A percentile compares a stretch with the other conserved stretches of the same genome.
Evolutionary conservation across 176 grass and related monocot genomes (phyloP).

Genomic region (Phoenix dactylifera): DNA sequence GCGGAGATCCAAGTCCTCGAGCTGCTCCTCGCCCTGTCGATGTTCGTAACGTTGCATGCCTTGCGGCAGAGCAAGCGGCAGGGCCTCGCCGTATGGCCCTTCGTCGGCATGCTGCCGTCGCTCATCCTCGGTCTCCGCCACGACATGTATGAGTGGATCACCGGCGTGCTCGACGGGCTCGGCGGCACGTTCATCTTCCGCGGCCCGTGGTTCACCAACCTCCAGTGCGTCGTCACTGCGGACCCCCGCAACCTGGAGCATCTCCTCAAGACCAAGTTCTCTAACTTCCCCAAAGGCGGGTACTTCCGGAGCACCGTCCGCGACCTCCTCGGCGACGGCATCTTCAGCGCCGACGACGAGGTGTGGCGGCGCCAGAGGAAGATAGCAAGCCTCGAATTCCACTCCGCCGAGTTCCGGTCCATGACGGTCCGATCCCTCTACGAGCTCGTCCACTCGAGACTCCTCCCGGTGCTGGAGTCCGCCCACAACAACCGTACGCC

Average conservation of each 20-base stretch:
- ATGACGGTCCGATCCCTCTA: slow-evolving; percentile 54
- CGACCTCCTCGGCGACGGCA: slow-evolving; percentile 90
- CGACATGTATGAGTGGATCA: slow-evolving; percentile 94
- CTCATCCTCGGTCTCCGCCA: slow-evolving; percentile 51
- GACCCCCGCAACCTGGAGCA: slow-evolving; percentile 94
- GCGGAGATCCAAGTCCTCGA: slow-evolving; percentile 49
- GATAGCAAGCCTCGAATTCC: slow-evolving; percentile 90
- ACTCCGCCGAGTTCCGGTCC: slow-evolving; percentile 84
- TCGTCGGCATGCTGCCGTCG: slow-evolving; percentile 84
- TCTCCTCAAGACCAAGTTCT: slow-evolving; percentile 77
- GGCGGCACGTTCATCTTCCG: slow-evolving; percentile 85
- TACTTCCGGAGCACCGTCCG: slow-evolving; percentile 75
- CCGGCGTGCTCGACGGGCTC: slow-evolving; percentile 35
- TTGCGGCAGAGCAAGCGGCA: slow-evolving; percentile 41
- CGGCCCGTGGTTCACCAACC: slow-evolving; percentile 69
- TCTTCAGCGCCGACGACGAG: slow-evolving; percentile 88
- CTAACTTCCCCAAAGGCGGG: slow-evolving; percentile 76
- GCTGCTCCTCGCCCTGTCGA: slow-evolving; percentile 47
- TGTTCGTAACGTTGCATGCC: slow-evolving; percentile 67
- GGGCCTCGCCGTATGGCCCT: slow-evolving; percentile 60
- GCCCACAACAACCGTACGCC: slow-evolving; percentile 6
- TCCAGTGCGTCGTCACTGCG: slow-evolving; percentile 83
- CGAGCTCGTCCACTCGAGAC: slow-evolving; percentile 71
- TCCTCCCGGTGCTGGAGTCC: slow-evolving; percentile 55
- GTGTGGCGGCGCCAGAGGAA: slow-evolving; percentile 68